These are phyloP conservation scores for Mycena albidolilacea DNA, from an alignment of 768 basidiomycete genomes.

Conservation along the genomic window DNA sequence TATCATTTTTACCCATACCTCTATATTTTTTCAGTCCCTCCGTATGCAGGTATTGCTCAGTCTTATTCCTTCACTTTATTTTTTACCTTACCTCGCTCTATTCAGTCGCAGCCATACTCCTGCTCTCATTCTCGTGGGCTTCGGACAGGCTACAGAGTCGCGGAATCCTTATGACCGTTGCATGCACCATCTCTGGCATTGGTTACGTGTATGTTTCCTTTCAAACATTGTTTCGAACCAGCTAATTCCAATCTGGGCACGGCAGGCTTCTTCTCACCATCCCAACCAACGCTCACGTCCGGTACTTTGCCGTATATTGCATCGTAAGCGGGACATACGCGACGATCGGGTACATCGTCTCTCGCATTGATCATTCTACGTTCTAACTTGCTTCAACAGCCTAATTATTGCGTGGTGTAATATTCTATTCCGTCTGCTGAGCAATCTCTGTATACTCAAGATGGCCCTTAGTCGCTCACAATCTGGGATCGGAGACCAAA, in stretches of 20 bases:
- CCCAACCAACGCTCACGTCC: conserved; percentile 67
- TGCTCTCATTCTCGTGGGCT: conserved; percentile 68
- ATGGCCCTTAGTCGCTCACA: conserved; percentile 70
- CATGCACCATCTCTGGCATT: conserved; percentile 63
- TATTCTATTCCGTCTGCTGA: conserved; percentile 40
- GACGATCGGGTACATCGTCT: conserved; percentile 64
- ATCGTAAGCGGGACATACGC: conserved; percentile 86
- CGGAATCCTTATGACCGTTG: conserved; percentile 61
- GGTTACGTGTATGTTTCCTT: conserved; percentile 71
- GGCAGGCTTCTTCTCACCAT: conserved; percentile 70
- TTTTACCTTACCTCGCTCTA: not conserved
- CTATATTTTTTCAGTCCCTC: conserved; percentile 64
- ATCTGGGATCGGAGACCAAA: conserved; percentile 84
- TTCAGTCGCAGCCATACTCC: conserved; percentile 71
- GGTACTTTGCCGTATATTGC: conserved; percentile 85
- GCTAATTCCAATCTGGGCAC: not conserved
- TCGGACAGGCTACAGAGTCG: conserved; percentile 80
- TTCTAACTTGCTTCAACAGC: conserved; percentile 4
- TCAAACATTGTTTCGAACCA: not conserved
- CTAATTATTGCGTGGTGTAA: conserved; percentile 84
- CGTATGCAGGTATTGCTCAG: conserved; percentile 64
- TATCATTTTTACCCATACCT: no score
- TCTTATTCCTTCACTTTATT: not conserved
- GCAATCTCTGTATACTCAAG: conserved; percentile 10
- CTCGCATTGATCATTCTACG: not conserved